Conservation (phyloP, 306 rosid species). For the Rubus parviflorus region DNA sequence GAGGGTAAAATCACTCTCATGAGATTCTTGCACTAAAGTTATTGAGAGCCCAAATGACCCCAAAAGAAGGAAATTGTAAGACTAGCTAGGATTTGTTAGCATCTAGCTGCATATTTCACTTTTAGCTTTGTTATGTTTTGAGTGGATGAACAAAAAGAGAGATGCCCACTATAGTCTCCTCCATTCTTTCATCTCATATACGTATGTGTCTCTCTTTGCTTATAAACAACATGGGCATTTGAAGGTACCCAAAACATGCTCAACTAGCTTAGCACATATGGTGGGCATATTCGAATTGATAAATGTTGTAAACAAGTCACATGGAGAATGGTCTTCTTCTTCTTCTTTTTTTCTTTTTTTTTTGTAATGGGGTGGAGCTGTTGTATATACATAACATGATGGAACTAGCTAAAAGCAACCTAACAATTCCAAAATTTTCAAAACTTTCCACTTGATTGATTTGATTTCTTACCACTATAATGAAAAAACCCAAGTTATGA, state of each 20-base stretch:
- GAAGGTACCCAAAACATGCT: not conserved
- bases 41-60: slow-evolving; percentile 19
- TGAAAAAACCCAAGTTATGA: not conserved
- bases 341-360: too few relatives aligned
- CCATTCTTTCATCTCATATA: slow-evolving; percentile 35
- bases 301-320: slow-evolving; percentile 5
- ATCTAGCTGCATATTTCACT: slow-evolving; percentile 18
- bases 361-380: not conserved
- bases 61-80: slow-evolving; percentile 15
- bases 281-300: slow-evolving; percentile 4
- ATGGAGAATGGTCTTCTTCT: not conserved
- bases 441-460: not conserved
- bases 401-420: not conserved
- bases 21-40: slow-evolving; percentile 24
- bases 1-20: slow-evolving; percentile 26
- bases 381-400: not conserved
- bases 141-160: slow-evolving; percentile 51
- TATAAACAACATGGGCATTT: not conserved
- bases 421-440: not conserved
- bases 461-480: not conserved
- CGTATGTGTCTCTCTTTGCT: not conserved
- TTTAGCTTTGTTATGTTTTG: slow-evolving; percentile 37
- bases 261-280: not conserved
- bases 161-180: slow-evolving; percentile 47
- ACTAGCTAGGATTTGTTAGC: slow-evolving; percentile 24